Percentiles rank a stretch among this genome's conserved stretches.
phyloP scores from a whole-genome alignment of 305 asterid genomes.

The Fraxinus velutina region DNA sequence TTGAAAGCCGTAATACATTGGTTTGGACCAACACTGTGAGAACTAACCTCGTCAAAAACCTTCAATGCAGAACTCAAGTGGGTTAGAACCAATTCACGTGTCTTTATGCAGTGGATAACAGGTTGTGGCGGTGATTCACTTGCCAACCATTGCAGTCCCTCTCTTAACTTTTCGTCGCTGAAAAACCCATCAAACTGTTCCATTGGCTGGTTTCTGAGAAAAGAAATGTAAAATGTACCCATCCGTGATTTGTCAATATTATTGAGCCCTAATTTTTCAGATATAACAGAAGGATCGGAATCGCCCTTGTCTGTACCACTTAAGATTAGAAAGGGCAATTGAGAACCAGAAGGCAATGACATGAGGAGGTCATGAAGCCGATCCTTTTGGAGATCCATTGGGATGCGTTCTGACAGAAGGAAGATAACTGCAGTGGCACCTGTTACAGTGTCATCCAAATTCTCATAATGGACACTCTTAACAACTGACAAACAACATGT shows the following conservation, averaged over 20 bases:
- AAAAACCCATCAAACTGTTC: conserved; percentile 55
- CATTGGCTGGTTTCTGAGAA: conserved; percentile 42
- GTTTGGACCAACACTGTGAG: conserved; percentile 47
- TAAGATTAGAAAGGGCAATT: conserved; percentile 71
- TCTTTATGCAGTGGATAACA: conserved; percentile 39
- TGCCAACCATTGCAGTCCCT: conserved; percentile 87
- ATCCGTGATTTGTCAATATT: conserved; percentile 55
- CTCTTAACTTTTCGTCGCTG: conserved; percentile 59
- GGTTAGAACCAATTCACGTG: conserved; percentile 70
- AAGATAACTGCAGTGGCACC: conserved; percentile 78
- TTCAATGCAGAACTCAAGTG: conserved; percentile 53
- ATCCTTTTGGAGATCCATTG: conserved; percentile 62
- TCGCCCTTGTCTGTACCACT: conserved; percentile 46
- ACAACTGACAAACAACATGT: conserved; percentile 77
- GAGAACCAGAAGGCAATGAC: conserved; percentile 61
- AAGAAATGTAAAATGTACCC: conserved; percentile 35
- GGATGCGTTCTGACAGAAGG: conserved; percentile 52
- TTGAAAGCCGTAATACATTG: conserved; percentile 66
- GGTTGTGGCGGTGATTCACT: conserved; percentile 65
- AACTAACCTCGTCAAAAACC: conserved; percentile 35
- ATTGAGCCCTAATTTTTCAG: conserved; percentile 49
- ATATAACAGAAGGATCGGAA: conserved; percentile 43
- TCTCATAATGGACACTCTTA: conserved; percentile 40
- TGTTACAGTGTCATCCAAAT: conserved; percentile 41
- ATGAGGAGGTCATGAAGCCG: conserved; percentile 52